Evolutionary conservation across 2,329 filamentous ascomycete genomes (phyloP).

Genomic region (Pseudogymnoascus sp.): DNA sequence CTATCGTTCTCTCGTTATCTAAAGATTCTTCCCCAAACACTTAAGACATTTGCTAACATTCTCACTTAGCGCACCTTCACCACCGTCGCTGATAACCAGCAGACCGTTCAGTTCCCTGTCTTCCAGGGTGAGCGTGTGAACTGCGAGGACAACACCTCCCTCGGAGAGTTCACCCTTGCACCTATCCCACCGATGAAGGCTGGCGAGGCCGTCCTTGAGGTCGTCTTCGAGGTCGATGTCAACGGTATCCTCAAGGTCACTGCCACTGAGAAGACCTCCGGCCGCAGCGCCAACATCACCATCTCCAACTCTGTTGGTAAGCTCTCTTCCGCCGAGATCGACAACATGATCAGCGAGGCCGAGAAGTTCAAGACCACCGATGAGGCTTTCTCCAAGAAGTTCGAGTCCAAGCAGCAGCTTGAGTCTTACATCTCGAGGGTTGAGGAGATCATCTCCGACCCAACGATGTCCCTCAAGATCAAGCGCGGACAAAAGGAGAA

Average conservation of each 20-base stretch:
- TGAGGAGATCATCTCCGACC: slow-evolving; percentile 98
- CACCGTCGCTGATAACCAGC: slow-evolving; percentile 69
- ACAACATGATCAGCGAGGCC: slow-evolving; percentile 95
- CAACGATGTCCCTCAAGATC: slow-evolving; percentile 89
- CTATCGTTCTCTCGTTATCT: no score
- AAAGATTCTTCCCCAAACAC: not conserved
- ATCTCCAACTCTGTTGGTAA: slow-evolving; percentile 99
- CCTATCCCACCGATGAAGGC: slow-evolving; percentile 86
- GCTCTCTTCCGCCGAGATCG: slow-evolving; percentile 88
- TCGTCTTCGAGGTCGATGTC: slow-evolving; percentile 98
- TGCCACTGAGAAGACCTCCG: slow-evolving; percentile 97
- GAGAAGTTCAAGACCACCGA: slow-evolving; percentile 98
- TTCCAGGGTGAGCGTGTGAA: slow-evolving; percentile 97
- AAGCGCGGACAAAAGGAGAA: slow-evolving; percentile 99
- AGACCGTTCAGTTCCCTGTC: slow-evolving; percentile 83
- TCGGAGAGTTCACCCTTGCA: slow-evolving; percentile 94
- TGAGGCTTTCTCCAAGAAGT: slow-evolving; percentile 98
- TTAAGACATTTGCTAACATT: slow-evolving; percentile 14
- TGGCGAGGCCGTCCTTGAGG: slow-evolving; percentile 92
- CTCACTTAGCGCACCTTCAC: slow-evolving; percentile 60
- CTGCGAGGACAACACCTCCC: slow-evolving; percentile 96
- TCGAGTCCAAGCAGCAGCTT: slow-evolving; percentile 85
- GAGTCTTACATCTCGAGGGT: slow-evolving; percentile 98
- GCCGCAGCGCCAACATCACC: slow-evolving; percentile 97
- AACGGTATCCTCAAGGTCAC: slow-evolving; percentile 99